Conservation (phyloP, 768 basidiomycete species). For the Dacryopinax spathularia region DNA sequence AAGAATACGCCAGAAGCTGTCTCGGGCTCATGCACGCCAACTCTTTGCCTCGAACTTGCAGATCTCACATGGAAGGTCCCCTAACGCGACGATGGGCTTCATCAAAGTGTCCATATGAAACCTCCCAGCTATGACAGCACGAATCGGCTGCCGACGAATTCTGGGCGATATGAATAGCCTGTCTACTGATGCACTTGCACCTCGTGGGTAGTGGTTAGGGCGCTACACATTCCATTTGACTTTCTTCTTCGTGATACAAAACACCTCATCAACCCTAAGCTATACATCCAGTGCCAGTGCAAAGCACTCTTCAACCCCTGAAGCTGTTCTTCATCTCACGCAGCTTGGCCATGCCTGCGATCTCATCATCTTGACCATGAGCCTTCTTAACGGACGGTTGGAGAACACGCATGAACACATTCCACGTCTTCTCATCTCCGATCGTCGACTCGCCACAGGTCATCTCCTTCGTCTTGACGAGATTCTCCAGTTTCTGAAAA, state of each 20-base stretch:
- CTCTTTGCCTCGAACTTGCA: too few relatives aligned
- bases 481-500: slow-evolving; percentile 41
- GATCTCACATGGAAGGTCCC: too few relatives aligned
- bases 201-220: too few relatives aligned
- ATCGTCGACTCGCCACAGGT: slow-evolving; percentile 80
- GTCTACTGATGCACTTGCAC: background rate
- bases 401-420: slow-evolving; percentile 79
- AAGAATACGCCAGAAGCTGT: background rate
- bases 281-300: background rate
- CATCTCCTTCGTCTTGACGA: slow-evolving; percentile 43
- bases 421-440: slow-evolving; percentile 87
- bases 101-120: background rate
- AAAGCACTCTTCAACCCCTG: slow-evolving; percentile 41
- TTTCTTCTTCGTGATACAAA: background rate
- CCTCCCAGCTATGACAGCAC: background rate
- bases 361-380: slow-evolving; percentile 35
- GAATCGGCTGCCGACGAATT: background rate
- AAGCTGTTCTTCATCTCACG: slow-evolving; percentile 77
- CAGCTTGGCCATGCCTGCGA: slow-evolving; percentile 55
- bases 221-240: background rate
- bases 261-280: background rate
- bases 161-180: background rate
- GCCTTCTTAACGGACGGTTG: slow-evolving; percentile 46
- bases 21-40: background rate
- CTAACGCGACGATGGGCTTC: too few relatives aligned